These are phyloP conservation scores for Colletotrichum sojae DNA, from an alignment of 2,329 filamentous ascomycete species.

Conservation along the genomic window DNA sequence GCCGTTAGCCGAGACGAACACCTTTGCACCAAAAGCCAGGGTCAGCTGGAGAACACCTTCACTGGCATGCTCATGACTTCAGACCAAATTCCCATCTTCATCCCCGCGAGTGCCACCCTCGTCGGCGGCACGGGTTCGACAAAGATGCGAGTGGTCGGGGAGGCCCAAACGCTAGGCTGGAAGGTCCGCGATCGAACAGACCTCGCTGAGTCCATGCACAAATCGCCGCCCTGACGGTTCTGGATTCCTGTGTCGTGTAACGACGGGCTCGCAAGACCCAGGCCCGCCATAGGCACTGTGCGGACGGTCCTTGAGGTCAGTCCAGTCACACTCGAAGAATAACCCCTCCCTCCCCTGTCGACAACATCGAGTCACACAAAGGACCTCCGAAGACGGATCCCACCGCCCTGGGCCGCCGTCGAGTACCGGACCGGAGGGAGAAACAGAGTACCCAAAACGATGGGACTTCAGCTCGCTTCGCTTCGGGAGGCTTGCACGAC, in stretches of 20 bases:
- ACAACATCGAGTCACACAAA: constrained; percentile 9
- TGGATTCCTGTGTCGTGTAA: neutral
- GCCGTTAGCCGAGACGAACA: constrained; percentile 25
- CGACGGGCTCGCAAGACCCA: neutral
- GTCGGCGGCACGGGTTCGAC: constrained; percentile 8
- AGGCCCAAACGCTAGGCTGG: constrained; percentile 8
- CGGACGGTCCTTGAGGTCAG: neutral
- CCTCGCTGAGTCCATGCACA: constrained; percentile 7
- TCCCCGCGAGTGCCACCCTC: neutral
- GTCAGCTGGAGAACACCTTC: neutral
- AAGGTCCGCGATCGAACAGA: constrained; percentile 3
- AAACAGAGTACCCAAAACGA: neutral
- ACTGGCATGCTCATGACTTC: constrained; percentile 9
- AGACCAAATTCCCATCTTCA: constrained; percentile 3
- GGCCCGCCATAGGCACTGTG: constrained; percentile 1
- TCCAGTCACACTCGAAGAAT: neutral
- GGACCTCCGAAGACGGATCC: constrained; percentile 23
- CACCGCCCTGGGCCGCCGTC: constrained; percentile 3
- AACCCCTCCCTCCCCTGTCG: neutral
- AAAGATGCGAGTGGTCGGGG: neutral
- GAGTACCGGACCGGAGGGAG: constrained; percentile 13
- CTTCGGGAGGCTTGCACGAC: constrained; percentile 12
- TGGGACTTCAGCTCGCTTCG: constrained; percentile 5
- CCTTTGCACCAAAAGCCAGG: neutral
- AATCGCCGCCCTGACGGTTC: constrained; percentile 21